Percentiles rank a stretch among this genome's conserved stretches.
Conservation (phyloP, 2,329 filamentous ascomycete genomes). For the Monilinia aucupariae region DNA sequence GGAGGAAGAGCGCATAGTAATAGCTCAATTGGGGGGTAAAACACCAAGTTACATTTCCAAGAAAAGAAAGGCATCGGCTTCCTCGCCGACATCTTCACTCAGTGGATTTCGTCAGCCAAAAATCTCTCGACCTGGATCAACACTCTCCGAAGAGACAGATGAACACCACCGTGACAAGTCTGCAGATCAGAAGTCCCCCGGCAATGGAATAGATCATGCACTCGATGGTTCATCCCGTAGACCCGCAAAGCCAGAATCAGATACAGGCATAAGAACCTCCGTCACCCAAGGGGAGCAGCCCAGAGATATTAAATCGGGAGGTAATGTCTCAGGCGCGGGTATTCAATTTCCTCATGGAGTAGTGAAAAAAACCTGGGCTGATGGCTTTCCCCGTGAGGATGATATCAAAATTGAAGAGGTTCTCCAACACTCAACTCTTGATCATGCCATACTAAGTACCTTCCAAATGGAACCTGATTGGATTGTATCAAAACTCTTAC, state of each 20-base stretch:
- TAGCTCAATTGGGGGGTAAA: constrained; percentile 42
- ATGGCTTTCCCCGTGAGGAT: constrained; percentile 56
- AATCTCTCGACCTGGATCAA: neutral
- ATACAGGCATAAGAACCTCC: neutral
- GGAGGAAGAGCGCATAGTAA: constrained; percentile 75
- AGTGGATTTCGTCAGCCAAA: constrained; percentile 18
- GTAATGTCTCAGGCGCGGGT: constrained; percentile 18
- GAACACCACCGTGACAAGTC: neutral
- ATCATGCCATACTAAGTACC: constrained; percentile 76
- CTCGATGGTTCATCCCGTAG: neutral
- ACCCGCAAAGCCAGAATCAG: neutral
- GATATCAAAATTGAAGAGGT: constrained; percentile 89
- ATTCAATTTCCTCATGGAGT: constrained; percentile 45
- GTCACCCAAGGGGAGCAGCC: neutral
- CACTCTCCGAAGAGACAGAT: neutral
- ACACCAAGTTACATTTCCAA: constrained; percentile 40
- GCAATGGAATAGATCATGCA: neutral
- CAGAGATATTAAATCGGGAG: neutral
- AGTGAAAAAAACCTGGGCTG: constrained; percentile 77
- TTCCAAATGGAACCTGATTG: constrained; percentile 74
- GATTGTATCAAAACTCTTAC: constrained; percentile 53
- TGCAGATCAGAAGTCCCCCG: neutral
- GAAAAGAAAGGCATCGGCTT: constrained; percentile 36
- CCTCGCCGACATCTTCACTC: constrained; percentile 16
- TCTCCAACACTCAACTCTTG: constrained; percentile 64